A percentile compares a stretch with the other conserved stretches of the same genome.
phyloP scores from a whole-genome alignment of 1,284 basidiomycete species.

The Takashimella tepidaria region DNA sequence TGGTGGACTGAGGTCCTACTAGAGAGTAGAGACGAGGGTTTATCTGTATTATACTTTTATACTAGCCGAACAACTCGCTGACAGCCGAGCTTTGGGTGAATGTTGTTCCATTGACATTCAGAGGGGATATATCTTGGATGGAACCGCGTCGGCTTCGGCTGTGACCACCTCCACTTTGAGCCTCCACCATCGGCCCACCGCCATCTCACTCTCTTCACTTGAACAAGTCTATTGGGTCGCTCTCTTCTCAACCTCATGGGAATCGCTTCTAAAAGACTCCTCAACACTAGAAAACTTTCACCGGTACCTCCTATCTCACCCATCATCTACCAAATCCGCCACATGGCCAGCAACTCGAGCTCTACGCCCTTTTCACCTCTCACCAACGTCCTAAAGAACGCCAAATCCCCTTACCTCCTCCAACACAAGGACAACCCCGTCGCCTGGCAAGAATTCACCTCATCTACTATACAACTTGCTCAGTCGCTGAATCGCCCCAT shows the following conservation, averaged over 20 bases:
- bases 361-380: neutral
- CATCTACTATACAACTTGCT: conserved; percentile 49
- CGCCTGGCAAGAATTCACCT: conserved; percentile 51
- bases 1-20: no score
- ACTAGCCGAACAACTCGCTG: no score
- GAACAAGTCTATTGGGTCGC: neutral
- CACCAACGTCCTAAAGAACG: conserved; percentile 44
- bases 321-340: no score
- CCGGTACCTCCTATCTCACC: no score
- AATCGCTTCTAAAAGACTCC: neutral
- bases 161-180: neutral
- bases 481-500: conserved; percentile 48
- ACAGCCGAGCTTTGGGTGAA: no score
- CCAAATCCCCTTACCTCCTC: conserved; percentile 51
- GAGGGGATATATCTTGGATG: no score
- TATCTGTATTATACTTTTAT: no score
- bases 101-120: no score
- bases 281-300: no score
- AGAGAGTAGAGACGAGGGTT: no score
- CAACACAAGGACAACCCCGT: conserved; percentile 52
- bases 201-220: neutral
- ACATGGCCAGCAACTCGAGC: no score
- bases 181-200: neutral
- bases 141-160: no score
- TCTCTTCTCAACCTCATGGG: neutral